Conservation (phyloP, 495 filamentous ascomycete species). For the Penicillium daleae region DNA sequence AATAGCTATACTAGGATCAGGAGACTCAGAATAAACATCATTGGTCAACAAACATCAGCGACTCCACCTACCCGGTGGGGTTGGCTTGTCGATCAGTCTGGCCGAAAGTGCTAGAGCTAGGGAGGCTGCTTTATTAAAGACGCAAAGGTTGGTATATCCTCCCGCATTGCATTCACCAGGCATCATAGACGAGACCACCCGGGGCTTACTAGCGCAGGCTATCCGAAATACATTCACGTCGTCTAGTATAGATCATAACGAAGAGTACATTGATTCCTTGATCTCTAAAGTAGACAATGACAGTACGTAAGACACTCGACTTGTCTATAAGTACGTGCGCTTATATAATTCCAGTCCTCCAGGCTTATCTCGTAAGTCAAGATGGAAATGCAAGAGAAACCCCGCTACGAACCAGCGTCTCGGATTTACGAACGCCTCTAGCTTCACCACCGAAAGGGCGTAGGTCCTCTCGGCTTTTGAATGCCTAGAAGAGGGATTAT, state of each 20-base stretch:
- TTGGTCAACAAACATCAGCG: conserved; percentile 3
- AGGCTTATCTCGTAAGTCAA: neutral
- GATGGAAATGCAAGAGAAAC: neutral
- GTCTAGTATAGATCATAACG: neutral
- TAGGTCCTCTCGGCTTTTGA: conserved; percentile 6
- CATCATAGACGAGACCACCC: conserved; percentile 15
- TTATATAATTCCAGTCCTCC: conserved; percentile 1
- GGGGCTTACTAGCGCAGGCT: conserved; percentile 11
- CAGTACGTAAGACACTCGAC: conserved; percentile 70
- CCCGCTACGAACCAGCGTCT: neutral
- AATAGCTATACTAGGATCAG: no score
- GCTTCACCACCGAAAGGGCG: neutral
- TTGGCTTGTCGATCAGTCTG: conserved; percentile 14
- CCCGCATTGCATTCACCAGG: conserved; percentile 3
- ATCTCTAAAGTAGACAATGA: conserved; percentile 48
- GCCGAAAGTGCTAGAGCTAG: conserved; percentile 9
- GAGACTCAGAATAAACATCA: conserved; percentile 5
- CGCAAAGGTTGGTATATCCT: neutral
- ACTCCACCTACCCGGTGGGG: conserved; percentile 6
- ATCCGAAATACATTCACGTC: conserved; percentile 1
- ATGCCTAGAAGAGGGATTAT: conserved; percentile 8
- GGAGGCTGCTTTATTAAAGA: conserved; percentile 1
- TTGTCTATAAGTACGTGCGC: neutral
- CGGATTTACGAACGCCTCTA: conserved; percentile 4
- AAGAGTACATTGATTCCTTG: neutral